Percentiles rank a stretch among this genome's conserved stretches.
phyloP scores from a whole-genome alignment of 1,284 basidiomycete genomes.

The Leccinum fallax region DNA sequence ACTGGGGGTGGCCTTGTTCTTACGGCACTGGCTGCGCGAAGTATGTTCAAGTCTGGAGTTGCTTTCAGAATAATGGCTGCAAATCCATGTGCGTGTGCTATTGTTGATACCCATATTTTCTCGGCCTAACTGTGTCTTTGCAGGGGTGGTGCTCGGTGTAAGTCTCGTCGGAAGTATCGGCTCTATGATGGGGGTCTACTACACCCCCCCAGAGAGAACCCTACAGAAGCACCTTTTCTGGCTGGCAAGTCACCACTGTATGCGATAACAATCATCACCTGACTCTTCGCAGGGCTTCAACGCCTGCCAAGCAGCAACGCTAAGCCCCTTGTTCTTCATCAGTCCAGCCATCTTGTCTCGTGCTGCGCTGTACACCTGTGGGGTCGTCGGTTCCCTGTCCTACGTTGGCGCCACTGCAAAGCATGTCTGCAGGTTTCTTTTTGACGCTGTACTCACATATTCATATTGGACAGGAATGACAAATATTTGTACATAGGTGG shows the following conservation, averaged over 20 bases:
- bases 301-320: conserved; percentile 81
- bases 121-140: conserved; percentile 3
- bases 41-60: conserved; percentile 75
- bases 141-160: conserved; percentile 82
- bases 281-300: conserved; percentile 70
- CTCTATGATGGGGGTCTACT: conserved; percentile 78
- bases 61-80: conserved; percentile 81
- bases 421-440: conserved; percentile 40
- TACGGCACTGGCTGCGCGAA: conserved; percentile 78
- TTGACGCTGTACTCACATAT: conserved; percentile 2
- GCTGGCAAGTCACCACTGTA: conserved; percentile 52
- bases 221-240: conserved; percentile 77
- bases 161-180: conserved; percentile 79
- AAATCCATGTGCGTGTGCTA: conserved; percentile 70
- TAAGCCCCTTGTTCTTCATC: conserved; percentile 85
- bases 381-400: conserved; percentile 81
- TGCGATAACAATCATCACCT: conserved; percentile 6
- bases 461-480: conserved; percentile 58
- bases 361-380: conserved; percentile 87
- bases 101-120: background rate
- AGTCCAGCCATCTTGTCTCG: conserved; percentile 86
- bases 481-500: conserved; percentile 86
- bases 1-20: conserved; percentile 80
- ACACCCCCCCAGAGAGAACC: conserved; percentile 72
- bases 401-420: conserved; percentile 90